Evolutionary conservation across 257 asterid species (phyloP).

Genomic region (Solanum chilense): DNA sequence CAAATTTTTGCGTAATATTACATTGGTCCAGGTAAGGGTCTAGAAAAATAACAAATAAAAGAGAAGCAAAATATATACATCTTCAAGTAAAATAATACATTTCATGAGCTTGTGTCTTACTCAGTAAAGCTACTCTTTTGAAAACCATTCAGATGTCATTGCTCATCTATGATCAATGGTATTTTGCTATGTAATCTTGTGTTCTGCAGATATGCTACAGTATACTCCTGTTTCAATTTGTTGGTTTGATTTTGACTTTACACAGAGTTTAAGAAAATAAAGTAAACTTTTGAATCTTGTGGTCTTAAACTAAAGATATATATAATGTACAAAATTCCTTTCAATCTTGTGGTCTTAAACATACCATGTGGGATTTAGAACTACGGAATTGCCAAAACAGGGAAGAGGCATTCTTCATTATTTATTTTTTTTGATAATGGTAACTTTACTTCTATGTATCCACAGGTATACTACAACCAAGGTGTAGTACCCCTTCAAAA

Average conservation of each 20-base stretch:
- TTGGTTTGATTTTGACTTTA: not conserved
- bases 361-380: not conserved
- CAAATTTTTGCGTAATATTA: not conserved
- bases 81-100: not conserved
- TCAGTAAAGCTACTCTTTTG: not conserved
- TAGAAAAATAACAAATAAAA: not conserved
- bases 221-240: not conserved
- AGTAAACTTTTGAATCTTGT: not conserved
- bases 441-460: no score
- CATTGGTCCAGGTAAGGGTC: not conserved
- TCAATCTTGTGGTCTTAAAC: not conserved
- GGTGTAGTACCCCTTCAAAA: no score
- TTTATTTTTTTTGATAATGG: no score
- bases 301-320: not conserved
- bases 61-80: not conserved
- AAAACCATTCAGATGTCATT: not conserved
- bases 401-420: not conserved
- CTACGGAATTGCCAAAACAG: not conserved
- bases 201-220: not conserved
- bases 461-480: no score
- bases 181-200: not conserved
- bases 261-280: not conserved
- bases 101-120: not conserved
- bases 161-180: not conserved
- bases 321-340: not conserved